Evolutionary conservation across 73 alveolate species (phyloP).

Genomic region (Paramecium primaurelia): DNA sequence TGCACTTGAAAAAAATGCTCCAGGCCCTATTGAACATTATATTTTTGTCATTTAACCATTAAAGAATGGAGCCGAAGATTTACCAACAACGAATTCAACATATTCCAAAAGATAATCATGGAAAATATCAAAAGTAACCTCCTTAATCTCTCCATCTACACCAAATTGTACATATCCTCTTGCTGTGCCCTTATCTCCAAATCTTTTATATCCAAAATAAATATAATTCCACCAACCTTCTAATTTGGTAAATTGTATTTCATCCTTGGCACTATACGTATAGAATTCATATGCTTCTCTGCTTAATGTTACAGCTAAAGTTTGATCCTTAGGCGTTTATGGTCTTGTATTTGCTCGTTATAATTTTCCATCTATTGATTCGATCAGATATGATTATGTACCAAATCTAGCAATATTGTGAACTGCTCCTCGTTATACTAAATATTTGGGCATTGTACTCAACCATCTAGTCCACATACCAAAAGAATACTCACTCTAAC

Average conservation of each 20-base stretch:
- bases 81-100: conserved; percentile 37
- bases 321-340: neutral
- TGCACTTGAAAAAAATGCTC: neutral
- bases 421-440: neutral
- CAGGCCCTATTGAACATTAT: conserved; percentile 23
- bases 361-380: neutral
- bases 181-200: conserved; percentile 31
- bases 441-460: conserved; percentile 19
- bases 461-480: conserved; percentile 50
- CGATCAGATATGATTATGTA: neutral
- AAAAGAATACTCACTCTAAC: conserved; percentile 20
- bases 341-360: conserved; percentile 1
- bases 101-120: neutral
- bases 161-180: conserved; percentile 36
- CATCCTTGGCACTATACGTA: conserved; percentile 18
- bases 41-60: conserved; percentile 23
- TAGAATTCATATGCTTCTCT: conserved; percentile 30
- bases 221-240: conserved; percentile 43
- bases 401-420: conserved; percentile 49
- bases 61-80: conserved; percentile 19
- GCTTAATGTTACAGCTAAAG: neutral
- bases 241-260: neutral
- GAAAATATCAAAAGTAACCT: neutral
- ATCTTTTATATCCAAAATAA: conserved; percentile 28
- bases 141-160: neutral